Evolutionary conservation across 805 yeast genomes (phyloP), one percentile per base, ranked within the genome.

Genomic region (Lachancea quebecensis): DNA sequence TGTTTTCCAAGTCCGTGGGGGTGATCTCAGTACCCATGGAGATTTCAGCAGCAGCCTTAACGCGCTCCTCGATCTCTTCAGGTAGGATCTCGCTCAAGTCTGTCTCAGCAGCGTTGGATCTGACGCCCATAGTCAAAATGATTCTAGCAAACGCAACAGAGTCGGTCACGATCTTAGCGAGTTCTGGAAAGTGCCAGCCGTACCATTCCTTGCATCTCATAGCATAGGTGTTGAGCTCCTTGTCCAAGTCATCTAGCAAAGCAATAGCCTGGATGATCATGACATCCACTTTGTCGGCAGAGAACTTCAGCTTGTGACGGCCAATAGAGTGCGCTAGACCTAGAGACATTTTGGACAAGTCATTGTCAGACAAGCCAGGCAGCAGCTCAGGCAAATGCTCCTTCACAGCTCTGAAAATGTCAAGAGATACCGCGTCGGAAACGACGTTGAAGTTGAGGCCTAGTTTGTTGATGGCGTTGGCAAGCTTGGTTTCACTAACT

Each of bases 161-260:
- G 71, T 91, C 99, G 56, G 84, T 81, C 58, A 93, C 85, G 67
- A 91, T 88, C 78, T 93, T 93, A 60, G 97, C 96, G 80, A 93
- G 80, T 71, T 93, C 99, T 34, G 99, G 99, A 82, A 93, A 93
- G 71, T 93, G 99, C 99, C 99, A 93, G 55, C 99, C 99, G 72
- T 93, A 93, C 99, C 99, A 93, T 73, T 93, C 99, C 74, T 91
- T 93, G 72, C 91, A 81, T 74, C 99, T 82, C 99, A 93, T 93
- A 56, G 98, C 96, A 61, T 91, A 93, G 43, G 97, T 93, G 74
- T 93, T 93, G 60, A 93, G 78, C 70, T 93, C 99, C 73, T 93
- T 93, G 74, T 93, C 99, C 60, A 93, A 78, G 64, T 93, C 97
- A 62, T 93, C 99, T 62, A 93, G 78, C 55, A 93, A 75, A 16